These are phyloP conservation scores for Paramecium primaurelia DNA, from an alignment of 73 alveolate species.

Conservation along the genomic window DNA sequence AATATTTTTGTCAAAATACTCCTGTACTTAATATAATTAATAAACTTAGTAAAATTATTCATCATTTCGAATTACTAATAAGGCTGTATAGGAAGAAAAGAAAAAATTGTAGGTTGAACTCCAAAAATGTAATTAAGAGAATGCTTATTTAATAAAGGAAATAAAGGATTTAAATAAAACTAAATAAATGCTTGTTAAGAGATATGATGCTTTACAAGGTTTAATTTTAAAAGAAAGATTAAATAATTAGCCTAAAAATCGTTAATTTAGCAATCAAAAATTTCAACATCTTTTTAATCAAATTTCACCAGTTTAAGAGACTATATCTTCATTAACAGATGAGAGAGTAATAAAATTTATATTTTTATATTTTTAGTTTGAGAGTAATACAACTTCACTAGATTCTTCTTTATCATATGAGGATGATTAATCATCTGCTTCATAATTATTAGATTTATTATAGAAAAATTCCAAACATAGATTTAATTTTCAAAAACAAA, in stretches of 20 bases:
- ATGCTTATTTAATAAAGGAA: neutral
- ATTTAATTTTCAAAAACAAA: neutral
- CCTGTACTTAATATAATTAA: neutral
- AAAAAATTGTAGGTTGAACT: neutral
- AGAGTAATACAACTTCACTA: neutral
- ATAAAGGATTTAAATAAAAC: neutral
- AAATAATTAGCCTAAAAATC: neutral
- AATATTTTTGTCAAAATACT: neutral
- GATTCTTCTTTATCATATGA: conserved; percentile 15
- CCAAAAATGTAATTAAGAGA: neutral
- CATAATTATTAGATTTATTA: neutral
- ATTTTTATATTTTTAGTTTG: neutral
- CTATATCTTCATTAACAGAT: conserved; percentile 32
- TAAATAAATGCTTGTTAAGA: neutral
- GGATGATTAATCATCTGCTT: neutral
- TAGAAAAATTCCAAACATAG: neutral
- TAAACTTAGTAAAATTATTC: neutral
- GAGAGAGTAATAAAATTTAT: neutral
- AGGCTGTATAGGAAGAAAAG: neutral
- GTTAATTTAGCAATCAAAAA: neutral
- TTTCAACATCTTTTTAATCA: neutral
- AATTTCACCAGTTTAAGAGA: conserved; percentile 27
- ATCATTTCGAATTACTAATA: neutral
- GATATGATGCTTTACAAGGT: neutral
- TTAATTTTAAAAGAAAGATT: neutral